phyloP scores from a whole-genome alignment of 2,329 filamentous ascomycete genomes.

The Colletotrichum nymphaeae region DNA sequence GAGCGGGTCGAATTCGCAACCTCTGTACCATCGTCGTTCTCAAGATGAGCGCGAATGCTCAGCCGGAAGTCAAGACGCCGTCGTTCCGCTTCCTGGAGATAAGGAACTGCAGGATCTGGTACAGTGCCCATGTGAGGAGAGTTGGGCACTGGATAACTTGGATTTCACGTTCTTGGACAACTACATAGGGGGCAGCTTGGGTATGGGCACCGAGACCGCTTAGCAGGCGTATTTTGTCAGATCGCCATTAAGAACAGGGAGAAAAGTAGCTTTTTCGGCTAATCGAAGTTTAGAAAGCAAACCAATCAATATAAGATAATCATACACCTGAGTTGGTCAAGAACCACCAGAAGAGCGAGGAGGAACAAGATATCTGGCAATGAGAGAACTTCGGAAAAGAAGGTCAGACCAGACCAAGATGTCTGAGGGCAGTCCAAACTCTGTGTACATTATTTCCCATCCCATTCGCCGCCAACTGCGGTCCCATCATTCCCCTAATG shows the following conservation, averaged over 20 bases:
- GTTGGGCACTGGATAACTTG: slow-evolving; percentile 20
- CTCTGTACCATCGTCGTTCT: background rate
- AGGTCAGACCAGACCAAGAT: slow-evolving; percentile 21
- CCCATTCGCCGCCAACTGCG: slow-evolving; percentile 17
- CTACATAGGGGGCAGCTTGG: background rate
- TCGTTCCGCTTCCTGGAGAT: slow-evolving; percentile 36
- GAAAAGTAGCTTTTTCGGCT: background rate
- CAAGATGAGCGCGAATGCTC: background rate
- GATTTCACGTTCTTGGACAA: slow-evolving; percentile 21
- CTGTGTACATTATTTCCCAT: slow-evolving; percentile 25
- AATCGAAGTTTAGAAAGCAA: background rate
- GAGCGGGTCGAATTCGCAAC: background rate
- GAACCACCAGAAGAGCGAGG: rapidly evolving
- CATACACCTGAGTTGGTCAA: background rate
- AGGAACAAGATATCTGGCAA: background rate
- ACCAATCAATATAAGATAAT: background rate
- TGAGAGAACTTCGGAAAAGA: background rate
- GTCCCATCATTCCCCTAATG: slow-evolving; percentile 19
- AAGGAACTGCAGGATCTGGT: slow-evolving; percentile 31
- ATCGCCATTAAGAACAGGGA: background rate
- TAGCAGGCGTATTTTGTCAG: too few relatives aligned
- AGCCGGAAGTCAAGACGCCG: background rate
- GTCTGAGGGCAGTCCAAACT: slow-evolving; percentile 30
- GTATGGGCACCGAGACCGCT: background rate
- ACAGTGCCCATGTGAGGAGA: background rate